Conservation (phyloP, 1,284 basidiomycete genomes). For the Cryptococcus sp. region DNA sequence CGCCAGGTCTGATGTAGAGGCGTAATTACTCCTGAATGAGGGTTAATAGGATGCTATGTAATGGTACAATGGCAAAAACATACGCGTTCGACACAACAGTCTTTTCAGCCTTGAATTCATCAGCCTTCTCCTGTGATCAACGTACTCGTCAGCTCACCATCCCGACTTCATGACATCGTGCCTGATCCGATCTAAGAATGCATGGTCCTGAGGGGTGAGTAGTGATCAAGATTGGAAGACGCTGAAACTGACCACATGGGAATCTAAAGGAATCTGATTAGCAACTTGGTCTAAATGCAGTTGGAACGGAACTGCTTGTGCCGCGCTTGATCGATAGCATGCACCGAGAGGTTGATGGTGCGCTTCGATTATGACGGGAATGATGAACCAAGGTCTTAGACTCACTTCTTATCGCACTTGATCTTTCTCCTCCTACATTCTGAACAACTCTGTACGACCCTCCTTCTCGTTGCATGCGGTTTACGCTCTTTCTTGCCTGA, state of each 20-base stretch:
- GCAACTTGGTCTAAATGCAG: neutral
- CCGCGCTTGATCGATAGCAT: too few relatives aligned
- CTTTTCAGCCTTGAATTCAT: slow-evolving; percentile 32
- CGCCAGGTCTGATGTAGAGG: slow-evolving; percentile 42
- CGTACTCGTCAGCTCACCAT: slow-evolving; percentile 23
- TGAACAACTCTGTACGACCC: slow-evolving; percentile 48
- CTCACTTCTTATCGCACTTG: slow-evolving; percentile 49
- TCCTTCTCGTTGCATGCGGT: slow-evolving; percentile 37
- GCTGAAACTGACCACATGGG: slow-evolving; percentile 19
- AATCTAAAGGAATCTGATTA: slow-evolving; percentile 19
- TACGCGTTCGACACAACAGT: slow-evolving; percentile 30
- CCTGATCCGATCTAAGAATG: slow-evolving; percentile 42
- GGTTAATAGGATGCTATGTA: neutral
- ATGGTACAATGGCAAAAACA: slow-evolving; percentile 3
- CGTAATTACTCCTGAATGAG: slow-evolving; percentile 24
- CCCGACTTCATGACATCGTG: slow-evolving; percentile 47
- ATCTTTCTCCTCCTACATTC: slow-evolving; percentile 49
- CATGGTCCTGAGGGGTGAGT: slow-evolving; percentile 37
- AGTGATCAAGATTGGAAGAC: neutral
- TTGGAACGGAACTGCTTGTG: too few relatives aligned
- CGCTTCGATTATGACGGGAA: neutral
- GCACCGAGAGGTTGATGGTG: too few relatives aligned
- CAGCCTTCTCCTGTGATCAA: neutral
- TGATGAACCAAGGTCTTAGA: neutral
- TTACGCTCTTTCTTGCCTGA: slow-evolving; percentile 30